These are phyloP conservation scores for Populus tomentosa DNA, from an alignment of 441 rosid species.

Conservation along the genomic window DNA sequence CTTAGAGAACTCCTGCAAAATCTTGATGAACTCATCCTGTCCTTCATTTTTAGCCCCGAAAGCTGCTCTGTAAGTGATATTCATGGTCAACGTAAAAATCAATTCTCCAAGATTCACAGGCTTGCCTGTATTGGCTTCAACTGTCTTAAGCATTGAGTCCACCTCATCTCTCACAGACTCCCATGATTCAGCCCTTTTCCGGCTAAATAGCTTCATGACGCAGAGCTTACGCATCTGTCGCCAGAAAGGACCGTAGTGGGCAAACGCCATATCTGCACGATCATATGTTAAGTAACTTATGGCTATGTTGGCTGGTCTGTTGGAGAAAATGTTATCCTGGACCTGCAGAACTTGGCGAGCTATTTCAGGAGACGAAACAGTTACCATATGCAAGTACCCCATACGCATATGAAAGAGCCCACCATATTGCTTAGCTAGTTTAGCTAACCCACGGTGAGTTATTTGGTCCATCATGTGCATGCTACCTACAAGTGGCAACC, in stretches of 20 bases:
- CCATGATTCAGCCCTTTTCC: conserved; percentile 94
- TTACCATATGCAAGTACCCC: conserved; percentile 71
- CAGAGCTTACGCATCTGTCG: conserved; percentile 93
- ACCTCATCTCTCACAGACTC: conserved; percentile 87
- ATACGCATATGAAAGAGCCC: conserved; percentile 74
- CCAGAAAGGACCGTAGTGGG: conserved; percentile 96
- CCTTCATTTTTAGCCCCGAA: conserved; percentile 64
- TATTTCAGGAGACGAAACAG: conserved; percentile 63
- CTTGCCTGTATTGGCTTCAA: conserved; percentile 42
- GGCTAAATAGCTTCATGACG: conserved; percentile 85
- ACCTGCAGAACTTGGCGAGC: conserved; percentile 82
- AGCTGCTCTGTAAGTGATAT: conserved; percentile 78
- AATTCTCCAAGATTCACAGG: conserved; percentile 68
- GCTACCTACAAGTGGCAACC: conserved; percentile 82
- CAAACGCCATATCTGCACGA: conserved; percentile 95
- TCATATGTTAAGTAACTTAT: conserved; percentile 77
- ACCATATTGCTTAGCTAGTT: conserved; percentile 58
- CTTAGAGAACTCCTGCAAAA: conserved; percentile 89
- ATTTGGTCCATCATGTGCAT: conserved; percentile 85
- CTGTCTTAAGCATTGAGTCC: conserved; percentile 38
- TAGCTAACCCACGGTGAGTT: conserved; percentile 81
- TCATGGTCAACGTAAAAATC: conserved; percentile 64
- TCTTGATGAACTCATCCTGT: conserved; percentile 68
- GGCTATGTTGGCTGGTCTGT: conserved; percentile 81
- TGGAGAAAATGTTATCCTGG: conserved; percentile 80